Evolutionary conservation across 495 filamentous ascomycete species (phyloP).

Genomic region (Penicillium macrosclerotiorum): DNA sequence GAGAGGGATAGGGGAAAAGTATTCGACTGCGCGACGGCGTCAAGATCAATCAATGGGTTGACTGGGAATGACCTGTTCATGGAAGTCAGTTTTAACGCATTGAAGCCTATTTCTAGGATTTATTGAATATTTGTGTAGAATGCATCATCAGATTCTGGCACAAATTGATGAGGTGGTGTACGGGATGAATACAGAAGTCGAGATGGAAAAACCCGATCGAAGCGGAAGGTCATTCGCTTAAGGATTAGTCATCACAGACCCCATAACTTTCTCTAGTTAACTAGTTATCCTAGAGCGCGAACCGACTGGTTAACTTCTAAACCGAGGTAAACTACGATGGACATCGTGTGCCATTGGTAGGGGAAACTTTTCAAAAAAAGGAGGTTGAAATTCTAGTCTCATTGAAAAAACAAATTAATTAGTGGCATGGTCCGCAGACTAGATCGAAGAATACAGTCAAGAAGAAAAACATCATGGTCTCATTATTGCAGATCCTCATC

Average conservation of each 20-base stretch:
- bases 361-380: too few species aligned
- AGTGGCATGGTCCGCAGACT: too few species aligned
- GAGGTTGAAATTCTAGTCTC: too few species aligned
- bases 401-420: too few species aligned
- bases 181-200: not conserved
- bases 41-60: not conserved
- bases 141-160: slow-evolving; percentile 11
- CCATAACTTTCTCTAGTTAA: too few species aligned
- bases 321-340: too few species aligned
- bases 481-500: too few species aligned
- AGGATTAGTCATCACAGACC: not conserved
- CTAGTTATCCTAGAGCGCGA: not conserved
- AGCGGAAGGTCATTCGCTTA: not conserved
- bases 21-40: not conserved
- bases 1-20: not conserved
- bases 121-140: not conserved
- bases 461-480: too few species aligned
- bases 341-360: too few species aligned
- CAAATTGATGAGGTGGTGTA: not conserved
- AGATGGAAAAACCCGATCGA: slow-evolving; percentile 2
- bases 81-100: not conserved
- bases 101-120: not conserved
- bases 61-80: not conserved
- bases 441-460: too few species aligned
- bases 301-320: too few species aligned